These are phyloP conservation scores for Neoboletus magnificus DNA, from an alignment of 768 basidiomycete species.

Conservation along the genomic window DNA sequence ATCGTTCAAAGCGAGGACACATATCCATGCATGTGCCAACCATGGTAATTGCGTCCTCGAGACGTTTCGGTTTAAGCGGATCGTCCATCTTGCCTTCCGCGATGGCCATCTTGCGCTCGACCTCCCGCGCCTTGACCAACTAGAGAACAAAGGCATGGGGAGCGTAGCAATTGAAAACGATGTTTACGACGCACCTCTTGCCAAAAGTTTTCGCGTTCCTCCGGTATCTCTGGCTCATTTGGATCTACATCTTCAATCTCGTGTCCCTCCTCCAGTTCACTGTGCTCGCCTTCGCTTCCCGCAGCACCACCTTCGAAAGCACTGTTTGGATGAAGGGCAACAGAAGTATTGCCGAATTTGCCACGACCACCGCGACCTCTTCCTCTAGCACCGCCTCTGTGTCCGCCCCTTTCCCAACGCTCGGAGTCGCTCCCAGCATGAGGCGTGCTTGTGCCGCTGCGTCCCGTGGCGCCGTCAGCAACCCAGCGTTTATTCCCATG, in stretches of 20 bases:
- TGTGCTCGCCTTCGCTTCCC: conserved; percentile 35
- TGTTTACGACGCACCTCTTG: conserved; percentile 55
- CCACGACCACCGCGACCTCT: conserved; percentile 37
- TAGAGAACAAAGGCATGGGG: conserved; percentile 29
- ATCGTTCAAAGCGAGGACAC: conserved; percentile 93
- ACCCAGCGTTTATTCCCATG: conserved; percentile 64
- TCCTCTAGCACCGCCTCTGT: conserved; percentile 49
- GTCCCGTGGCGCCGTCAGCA: conserved; percentile 36
- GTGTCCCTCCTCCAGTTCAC: conserved; percentile 33
- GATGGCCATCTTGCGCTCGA: conserved; percentile 70
- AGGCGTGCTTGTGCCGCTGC: conserved; percentile 35
- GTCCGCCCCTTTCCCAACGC: conserved; percentile 62
- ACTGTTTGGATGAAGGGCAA: conserved; percentile 32
- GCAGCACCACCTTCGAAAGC: conserved; percentile 29
- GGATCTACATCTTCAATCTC: conserved; percentile 38
- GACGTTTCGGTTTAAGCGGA: conserved; percentile 69
- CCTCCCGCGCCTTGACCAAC: conserved; percentile 73
- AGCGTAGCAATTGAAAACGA: conserved; percentile 8
- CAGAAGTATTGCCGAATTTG: conserved; percentile 41
- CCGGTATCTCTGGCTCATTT: conserved; percentile 52
- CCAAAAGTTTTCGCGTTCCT: conserved; percentile 67
- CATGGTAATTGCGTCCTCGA: conserved; percentile 91
- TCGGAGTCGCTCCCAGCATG: conserved; percentile 44
- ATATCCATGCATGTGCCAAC: conserved; percentile 90
- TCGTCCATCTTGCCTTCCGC: conserved; percentile 86